A percentile compares a stretch with the other conserved stretches of the same genome.
Conservation (phyloP, 768 basidiomycete species). For the Kwoniella sp. region DNA sequence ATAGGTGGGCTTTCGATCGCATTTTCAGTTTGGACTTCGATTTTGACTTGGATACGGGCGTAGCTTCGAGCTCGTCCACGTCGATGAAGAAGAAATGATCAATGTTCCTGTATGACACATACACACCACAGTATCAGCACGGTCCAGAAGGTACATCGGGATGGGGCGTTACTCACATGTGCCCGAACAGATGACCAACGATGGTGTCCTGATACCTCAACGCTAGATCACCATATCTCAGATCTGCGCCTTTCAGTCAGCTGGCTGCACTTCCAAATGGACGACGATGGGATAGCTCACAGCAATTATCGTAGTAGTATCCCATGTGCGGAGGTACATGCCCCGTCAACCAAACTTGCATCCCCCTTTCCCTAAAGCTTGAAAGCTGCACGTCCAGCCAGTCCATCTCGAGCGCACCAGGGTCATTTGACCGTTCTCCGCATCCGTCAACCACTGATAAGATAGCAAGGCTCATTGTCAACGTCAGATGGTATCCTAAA, state of each 20-base stretch:
- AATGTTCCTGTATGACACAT: slow-evolving; percentile 73
- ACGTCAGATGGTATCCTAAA: not conserved
- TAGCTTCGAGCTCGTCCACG: slow-evolving; percentile 51
- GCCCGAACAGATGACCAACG: slow-evolving; percentile 74
- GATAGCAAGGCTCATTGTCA: not conserved
- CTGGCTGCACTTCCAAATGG: no score
- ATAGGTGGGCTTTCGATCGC: slow-evolving; percentile 8
- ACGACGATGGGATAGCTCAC: slow-evolving; percentile 59
- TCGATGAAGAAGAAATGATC: slow-evolving; percentile 63
- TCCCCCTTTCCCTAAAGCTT: slow-evolving; percentile 66
- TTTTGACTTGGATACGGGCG: slow-evolving; percentile 7
- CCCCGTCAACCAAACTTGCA: slow-evolving; percentile 68
- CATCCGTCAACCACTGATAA: slow-evolving; percentile 74
- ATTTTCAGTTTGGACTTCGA: not conserved
- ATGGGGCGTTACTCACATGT: slow-evolving; percentile 60
- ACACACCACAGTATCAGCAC: no score
- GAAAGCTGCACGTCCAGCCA: slow-evolving; percentile 86
- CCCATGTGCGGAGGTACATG: slow-evolving; percentile 82
- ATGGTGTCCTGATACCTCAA: slow-evolving; percentile 84
- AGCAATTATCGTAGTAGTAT: slow-evolving; percentile 81
- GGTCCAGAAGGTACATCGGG: no score
- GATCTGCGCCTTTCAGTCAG: slow-evolving; percentile 58
- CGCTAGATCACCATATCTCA: slow-evolving; percentile 61
- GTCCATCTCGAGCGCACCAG: slow-evolving; percentile 84
- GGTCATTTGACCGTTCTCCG: slow-evolving; percentile 65